Evolutionary conservation across 2,329 filamentous ascomycete species (phyloP).

Genomic region (Colletotrichum ledebouriae): DNA sequence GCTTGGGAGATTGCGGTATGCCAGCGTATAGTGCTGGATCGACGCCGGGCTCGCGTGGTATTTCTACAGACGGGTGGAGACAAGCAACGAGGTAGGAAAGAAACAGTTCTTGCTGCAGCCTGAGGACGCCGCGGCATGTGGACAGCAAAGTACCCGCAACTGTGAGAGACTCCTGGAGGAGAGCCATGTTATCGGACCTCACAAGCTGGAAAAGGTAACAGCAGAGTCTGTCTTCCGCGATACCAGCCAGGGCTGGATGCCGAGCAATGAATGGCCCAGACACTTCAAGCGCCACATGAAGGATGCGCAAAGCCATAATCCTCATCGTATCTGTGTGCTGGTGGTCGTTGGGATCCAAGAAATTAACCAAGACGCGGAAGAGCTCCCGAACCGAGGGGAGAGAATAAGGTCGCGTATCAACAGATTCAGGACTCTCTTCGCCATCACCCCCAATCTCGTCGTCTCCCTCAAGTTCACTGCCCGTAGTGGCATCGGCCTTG

Average conservation of each 20-base stretch:
- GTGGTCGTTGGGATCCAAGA: conserved; percentile 92
- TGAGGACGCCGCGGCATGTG: conserved; percentile 90
- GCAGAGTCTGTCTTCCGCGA: conserved; percentile 94
- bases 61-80: conserved; percentile 92
- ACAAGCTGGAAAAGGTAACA: conserved; percentile 96
- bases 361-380: conserved; percentile 92
- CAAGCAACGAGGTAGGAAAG: conserved; percentile 95
- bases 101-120: conserved; percentile 96
- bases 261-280: conserved; percentile 94
- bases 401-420: conserved; percentile 87
- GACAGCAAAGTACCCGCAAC: conserved; percentile 92
- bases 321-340: conserved; percentile 95
- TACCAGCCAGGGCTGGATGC: conserved; percentile 86
- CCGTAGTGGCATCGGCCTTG: conserved; percentile 15
- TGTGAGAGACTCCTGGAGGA: conserved; percentile 91
- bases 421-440: conserved; percentile 59
- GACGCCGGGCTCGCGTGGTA: conserved; percentile 90
- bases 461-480: conserved; percentile 41
- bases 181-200: conserved; percentile 94
- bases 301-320: conserved; percentile 96
- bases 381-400: conserved; percentile 94
- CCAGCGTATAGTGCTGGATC: conserved; percentile 93
- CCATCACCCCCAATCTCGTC: conserved; percentile 44
- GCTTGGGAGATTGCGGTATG: conserved; percentile 89
- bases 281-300: conserved; percentile 96